Evolutionary conservation across 2,329 filamentous ascomycete genomes (phyloP), one percentile per base, ranked within the genome.

Genomic region (Xylaria sp.): DNA sequence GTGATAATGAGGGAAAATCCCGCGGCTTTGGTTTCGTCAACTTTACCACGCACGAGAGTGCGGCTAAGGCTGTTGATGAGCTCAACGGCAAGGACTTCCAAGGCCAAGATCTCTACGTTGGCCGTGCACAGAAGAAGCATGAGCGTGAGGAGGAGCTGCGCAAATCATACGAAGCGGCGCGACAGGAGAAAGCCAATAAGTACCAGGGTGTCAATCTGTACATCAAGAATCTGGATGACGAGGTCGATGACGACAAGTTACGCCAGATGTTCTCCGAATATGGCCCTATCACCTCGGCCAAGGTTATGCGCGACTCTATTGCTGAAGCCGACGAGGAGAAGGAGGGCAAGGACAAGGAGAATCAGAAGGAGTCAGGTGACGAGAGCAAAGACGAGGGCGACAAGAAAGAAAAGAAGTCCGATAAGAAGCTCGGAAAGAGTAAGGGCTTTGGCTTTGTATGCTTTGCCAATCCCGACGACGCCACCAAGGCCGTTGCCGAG

Each of bases 391-490:
- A 88, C 72, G 81, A 83, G 60, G 80, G 84, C 66, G 86, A 89
- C 41, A 85, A 89, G 79, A 89, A 90, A 81, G 85, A 83, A 82
- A 87, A 88, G 77, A 87, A 86, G 77, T 78, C 82, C 36, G 87
- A 89, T 72, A 87, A 87, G 81, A 90, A 87, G 84, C 87, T 97
- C 69, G 96, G 96, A 81, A 98, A 98, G 92, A 97, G 94, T 91
- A 99, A 98, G 88, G 96, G 96, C 81, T 99, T 99, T 81, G 96
- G 96, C 77, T 99, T 99, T 82, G 96, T 99, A 79, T 99, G 96
- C 92, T 99, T 99, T 87, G 96, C 93, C 89, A 98, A 97, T 87
- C 94, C 96, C 69, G 96, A 99, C 78, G 96, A 99, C 82, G 96
- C 96, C 73, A 97, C 95, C 84, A 98, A 98, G 90, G 96, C 96